A percentile compares a stretch with the other conserved stretches of the same genome.
These are phyloP conservation scores for Castanea sativa DNA, from an alignment of 306 rosid species.

Conservation along the genomic window DNA sequence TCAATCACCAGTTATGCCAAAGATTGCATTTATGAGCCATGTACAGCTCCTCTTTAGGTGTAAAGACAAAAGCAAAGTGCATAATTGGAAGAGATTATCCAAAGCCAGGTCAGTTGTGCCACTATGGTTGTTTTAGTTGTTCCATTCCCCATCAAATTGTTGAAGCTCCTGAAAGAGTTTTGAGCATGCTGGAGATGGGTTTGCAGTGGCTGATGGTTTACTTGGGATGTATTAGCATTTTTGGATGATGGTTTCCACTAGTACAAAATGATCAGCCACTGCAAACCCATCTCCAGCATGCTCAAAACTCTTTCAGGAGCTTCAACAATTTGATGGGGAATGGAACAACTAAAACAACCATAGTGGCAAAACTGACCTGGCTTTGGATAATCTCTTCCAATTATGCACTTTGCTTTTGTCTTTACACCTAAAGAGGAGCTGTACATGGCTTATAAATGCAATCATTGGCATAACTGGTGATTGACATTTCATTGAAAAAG, in stretches of 20 bases:
- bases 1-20: conserved; percentile 75
- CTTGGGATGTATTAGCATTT: too few relatives aligned
- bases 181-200: too few relatives aligned
- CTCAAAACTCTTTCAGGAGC: too few relatives aligned
- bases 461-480: conserved; percentile 76
- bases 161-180: too few relatives aligned
- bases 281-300: too few relatives aligned
- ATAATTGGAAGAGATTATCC: conserved; percentile 90
- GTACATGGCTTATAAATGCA: conserved; percentile 94
- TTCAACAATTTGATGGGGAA: too few relatives aligned
- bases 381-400: conserved; percentile 85
- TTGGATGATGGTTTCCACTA: too few relatives aligned
- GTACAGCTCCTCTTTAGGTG: conserved; percentile 80
- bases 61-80: conserved; percentile 87
- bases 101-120: conserved; percentile 49
- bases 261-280: too few relatives aligned
- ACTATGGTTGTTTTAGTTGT: too few relatives aligned
- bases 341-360: too few relatives aligned
- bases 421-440: conserved; percentile 76
- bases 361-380: conserved; percentile 45
- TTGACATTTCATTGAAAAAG: conserved; percentile 19
- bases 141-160: too few relatives aligned
- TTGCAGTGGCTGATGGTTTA: too few relatives aligned
- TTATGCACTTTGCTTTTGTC: conserved; percentile 80
- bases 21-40: conserved; percentile 83